These are phyloP conservation scores for Mrakia hoshinonis DNA, from an alignment of 768 basidiomycete genomes.

Conservation along the genomic window DNA sequence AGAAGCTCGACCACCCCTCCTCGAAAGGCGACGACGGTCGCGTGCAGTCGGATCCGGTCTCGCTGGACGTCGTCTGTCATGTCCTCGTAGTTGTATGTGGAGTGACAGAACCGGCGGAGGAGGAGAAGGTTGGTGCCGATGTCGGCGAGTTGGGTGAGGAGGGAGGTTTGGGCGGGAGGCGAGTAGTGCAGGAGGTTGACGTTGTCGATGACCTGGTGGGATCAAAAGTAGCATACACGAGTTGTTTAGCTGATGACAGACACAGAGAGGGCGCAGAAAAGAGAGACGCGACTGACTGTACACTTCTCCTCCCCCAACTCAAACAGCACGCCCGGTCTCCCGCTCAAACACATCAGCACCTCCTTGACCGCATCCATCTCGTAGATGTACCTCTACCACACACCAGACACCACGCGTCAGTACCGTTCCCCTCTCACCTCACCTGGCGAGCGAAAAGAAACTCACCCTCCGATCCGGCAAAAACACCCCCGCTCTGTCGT, in stretches of 20 bases:
- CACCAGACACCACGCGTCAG: too few relatives aligned
- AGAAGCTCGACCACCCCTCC: not conserved
- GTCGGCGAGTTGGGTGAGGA: not conserved
- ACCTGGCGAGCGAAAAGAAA: too few relatives aligned
- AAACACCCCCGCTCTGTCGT: not conserved
- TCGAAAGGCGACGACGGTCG: not conserved
- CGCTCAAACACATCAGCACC: not conserved
- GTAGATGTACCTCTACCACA: not conserved
- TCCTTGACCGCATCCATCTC: not conserved
- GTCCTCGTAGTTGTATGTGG: not conserved
- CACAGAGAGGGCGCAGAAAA: not conserved
- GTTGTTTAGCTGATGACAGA: too few relatives aligned
- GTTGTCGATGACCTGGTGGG: not conserved
- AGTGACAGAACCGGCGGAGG: not conserved
- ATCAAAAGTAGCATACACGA: too few relatives aligned
- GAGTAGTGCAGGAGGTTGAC: conserved; percentile 5
- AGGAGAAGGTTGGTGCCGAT: conserved; percentile 4
- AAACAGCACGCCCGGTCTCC: not conserved
- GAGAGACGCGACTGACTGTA: not conserved
- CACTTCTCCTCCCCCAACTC: not conserved
- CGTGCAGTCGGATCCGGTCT: not conserved
- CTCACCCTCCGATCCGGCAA: conserved; percentile 10
- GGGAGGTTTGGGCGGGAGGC: not conserved
- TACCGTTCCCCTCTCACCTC: too few relatives aligned
- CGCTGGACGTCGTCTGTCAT: not conserved